Evolutionary conservation across 805 yeast genomes (phyloP).

Genomic region (Myxozyma nipponensis): DNA sequence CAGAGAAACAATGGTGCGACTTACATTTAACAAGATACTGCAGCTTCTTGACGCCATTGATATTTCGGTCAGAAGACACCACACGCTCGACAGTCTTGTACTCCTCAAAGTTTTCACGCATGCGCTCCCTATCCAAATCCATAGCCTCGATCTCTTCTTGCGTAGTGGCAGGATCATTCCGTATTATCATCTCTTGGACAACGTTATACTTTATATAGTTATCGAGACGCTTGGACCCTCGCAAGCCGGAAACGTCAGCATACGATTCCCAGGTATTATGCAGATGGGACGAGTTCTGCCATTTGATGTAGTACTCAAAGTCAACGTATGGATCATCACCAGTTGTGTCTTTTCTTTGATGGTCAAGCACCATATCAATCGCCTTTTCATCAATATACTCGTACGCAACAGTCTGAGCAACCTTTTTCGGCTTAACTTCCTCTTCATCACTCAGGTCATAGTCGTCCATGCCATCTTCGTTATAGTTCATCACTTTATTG

Average conservation of each 20-base stretch:
- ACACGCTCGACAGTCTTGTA: slow-evolving; percentile 85
- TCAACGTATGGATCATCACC: slow-evolving; percentile 35
- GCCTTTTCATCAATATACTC: slow-evolving; percentile 30
- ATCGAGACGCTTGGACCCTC: slow-evolving; percentile 82
- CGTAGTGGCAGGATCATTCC: slow-evolving; percentile 77
- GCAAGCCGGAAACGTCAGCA: slow-evolving; percentile 43
- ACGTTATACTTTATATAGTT: slow-evolving; percentile 81
- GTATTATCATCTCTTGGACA: slow-evolving; percentile 65
- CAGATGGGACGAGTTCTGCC: slow-evolving; percentile 83
- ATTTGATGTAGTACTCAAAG: slow-evolving; percentile 54
- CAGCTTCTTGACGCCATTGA: slow-evolving; percentile 42
- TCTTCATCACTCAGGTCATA: slow-evolving; percentile 46
- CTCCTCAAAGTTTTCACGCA: slow-evolving; percentile 77
- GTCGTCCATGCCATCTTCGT: slow-evolving; percentile 57
- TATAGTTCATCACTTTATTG: slow-evolving; percentile 67
- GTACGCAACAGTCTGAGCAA: neutral
- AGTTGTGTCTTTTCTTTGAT: slow-evolving; percentile 44
- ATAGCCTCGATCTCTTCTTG: slow-evolving; percentile 89
- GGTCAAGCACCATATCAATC: slow-evolving; percentile 54
- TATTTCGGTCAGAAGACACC: slow-evolving; percentile 71
- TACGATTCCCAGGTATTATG: slow-evolving; percentile 94
- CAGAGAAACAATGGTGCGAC: neutral
- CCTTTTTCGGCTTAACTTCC: slow-evolving; percentile 31
- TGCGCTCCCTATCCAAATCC: slow-evolving; percentile 85
- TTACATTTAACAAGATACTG: slow-evolving; percentile 81